phyloP scores from a whole-genome alignment of 208 protist genomes.

The Borovskyia barvae region DNA sequence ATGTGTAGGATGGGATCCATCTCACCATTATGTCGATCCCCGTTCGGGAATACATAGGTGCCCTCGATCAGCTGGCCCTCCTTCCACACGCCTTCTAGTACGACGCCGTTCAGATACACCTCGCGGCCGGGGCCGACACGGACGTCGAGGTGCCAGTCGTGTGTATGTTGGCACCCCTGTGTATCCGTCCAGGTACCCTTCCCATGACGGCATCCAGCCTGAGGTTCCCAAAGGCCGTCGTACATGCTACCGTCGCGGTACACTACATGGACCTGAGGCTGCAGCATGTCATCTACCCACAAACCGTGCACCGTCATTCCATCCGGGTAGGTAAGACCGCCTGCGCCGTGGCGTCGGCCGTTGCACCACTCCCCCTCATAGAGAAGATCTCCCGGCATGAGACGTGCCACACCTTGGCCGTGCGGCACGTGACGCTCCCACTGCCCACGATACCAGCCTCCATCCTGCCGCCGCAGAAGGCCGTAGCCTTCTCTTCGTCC shows the following conservation, averaged over 20 bases:
- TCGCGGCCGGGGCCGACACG: conserved; percentile 55
- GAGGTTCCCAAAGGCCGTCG: conserved; percentile 53
- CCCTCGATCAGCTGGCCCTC: conserved; percentile 36
- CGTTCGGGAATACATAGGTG: conserved; percentile 82
- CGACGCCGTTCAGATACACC: conserved; percentile 51
- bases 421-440: conserved; percentile 74
- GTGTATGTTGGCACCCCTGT: conserved; percentile 52
- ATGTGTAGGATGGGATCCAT: conserved; percentile 49
- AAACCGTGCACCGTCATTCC: conserved; percentile 37
- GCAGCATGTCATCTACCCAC: conserved; percentile 48
- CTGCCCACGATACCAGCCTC: conserved; percentile 73
- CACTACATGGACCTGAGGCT: conserved; percentile 38
- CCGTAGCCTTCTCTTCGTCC: conserved; percentile 78
- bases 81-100: conserved; percentile 62
- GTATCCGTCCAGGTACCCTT: conserved; percentile 35
- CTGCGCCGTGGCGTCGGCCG: conserved; percentile 53
- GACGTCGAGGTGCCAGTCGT: conserved; percentile 60
- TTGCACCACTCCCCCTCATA: conserved; percentile 67
- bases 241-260: conserved; percentile 73
- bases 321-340: conserved; percentile 35
- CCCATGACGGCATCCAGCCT: conserved; percentile 56
- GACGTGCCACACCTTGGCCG: conserved; percentile 58
- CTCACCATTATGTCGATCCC: conserved; percentile 64
- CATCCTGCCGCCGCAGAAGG: conserved; percentile 51
- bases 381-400: conserved; percentile 43